phyloP scores from a whole-genome alignment of 305 asterid genomes.

The Petunia hybrid region DNA sequence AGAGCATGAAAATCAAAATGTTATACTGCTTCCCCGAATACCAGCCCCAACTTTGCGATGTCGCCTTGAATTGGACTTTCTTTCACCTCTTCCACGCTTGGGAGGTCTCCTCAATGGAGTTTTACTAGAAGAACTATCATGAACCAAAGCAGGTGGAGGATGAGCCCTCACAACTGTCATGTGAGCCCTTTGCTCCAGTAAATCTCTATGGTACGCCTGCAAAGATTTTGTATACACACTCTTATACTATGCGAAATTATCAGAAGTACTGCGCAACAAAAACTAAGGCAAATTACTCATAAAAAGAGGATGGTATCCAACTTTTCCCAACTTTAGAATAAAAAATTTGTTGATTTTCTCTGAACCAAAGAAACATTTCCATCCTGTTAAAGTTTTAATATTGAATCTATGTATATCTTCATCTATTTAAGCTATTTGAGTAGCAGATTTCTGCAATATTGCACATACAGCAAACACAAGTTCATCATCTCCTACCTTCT shows the following conservation, averaged over 20 bases:
- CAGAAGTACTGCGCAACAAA: background rate
- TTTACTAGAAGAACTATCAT: constrained; percentile 45
- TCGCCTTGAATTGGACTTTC: constrained; percentile 64
- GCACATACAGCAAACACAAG: background rate
- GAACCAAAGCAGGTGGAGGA: constrained; percentile 45
- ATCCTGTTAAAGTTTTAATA: background rate
- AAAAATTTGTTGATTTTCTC: background rate
- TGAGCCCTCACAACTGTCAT: constrained; percentile 46
- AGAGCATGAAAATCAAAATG: constrained; percentile 44
- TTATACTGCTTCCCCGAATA: constrained; percentile 47
- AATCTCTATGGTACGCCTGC: constrained; percentile 89
- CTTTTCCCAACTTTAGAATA: background rate
- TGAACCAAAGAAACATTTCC: background rate
- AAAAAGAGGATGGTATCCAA: constrained; percentile 16
- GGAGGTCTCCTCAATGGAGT: constrained; percentile 35
- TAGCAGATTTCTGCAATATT: background rate
- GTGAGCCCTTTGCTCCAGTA: constrained; percentile 69
- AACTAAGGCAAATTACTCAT: background rate
- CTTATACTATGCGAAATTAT: background rate
- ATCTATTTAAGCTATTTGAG: background rate
- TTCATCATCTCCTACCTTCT: background rate
- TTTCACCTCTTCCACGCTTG: constrained; percentile 60
- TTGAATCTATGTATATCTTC: background rate
- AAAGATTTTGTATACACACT: constrained; percentile 34
- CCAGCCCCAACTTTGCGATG: constrained; percentile 57